Conservation (phyloP, 2,329 filamentous ascomycete genomes). For the Helicocarpus griseus region DNA sequence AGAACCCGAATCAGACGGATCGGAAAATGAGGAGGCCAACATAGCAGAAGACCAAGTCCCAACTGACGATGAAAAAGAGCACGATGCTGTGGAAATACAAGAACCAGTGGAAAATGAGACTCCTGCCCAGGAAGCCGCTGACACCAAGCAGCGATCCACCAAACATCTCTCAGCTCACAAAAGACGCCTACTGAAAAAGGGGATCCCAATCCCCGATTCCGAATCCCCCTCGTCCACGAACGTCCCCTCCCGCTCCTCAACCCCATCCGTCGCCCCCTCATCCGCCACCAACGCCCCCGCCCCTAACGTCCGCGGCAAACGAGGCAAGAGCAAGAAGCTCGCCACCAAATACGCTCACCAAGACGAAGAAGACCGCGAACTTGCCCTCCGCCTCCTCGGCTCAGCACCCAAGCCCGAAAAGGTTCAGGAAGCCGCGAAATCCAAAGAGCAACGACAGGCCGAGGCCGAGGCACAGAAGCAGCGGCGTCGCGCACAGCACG, state of each 20-base stretch:
- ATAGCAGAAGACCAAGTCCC: not conserved
- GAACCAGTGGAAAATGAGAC: conserved; percentile 23
- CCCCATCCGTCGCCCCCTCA: conserved; percentile 12
- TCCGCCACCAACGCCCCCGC: conserved; percentile 13
- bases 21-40: not conserved
- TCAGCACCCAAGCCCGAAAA: conserved; percentile 39
- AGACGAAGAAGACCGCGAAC: conserved; percentile 81
- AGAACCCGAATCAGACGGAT: not conserved
- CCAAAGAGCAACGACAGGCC: conserved; percentile 58
- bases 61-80: conserved; percentile 11
- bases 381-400: conserved; percentile 81
- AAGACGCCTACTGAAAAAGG: conserved; percentile 27
- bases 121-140: conserved; percentile 12
- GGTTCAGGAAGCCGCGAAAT: conserved; percentile 50
- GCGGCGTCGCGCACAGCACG: conserved; percentile 70
- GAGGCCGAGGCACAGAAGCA: conserved; percentile 62
- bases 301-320: conserved; percentile 56
- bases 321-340: conserved; percentile 74
- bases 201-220: conserved; percentile 17
- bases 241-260: conserved; percentile 13
- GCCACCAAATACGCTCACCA: conserved; percentile 86
- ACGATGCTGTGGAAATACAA: conserved; percentile 13
- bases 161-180: conserved; percentile 35
- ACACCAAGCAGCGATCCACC: conserved; percentile 14
- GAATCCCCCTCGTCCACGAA: conserved; percentile 13